phyloP scores from a whole-genome alignment of 345 rosid genomes.

The Populus deltoides region DNA sequence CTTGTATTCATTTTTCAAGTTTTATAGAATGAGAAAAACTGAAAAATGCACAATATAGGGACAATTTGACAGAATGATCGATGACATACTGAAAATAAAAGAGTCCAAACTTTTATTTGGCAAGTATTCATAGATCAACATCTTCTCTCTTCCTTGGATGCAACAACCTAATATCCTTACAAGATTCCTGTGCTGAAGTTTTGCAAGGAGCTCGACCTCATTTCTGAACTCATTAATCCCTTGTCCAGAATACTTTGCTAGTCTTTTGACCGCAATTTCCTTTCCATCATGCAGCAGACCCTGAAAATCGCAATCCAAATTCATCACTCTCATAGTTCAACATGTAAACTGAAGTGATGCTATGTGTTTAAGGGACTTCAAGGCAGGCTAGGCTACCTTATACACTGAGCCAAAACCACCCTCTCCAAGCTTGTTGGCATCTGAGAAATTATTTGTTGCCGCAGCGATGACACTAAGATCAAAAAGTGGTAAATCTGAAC shows the following conservation, averaged over 20 bases:
- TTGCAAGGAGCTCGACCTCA: conserved; percentile 22
- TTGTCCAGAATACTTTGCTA: conserved; percentile 49
- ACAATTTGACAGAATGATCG: too few species aligned
- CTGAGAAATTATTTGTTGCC: conserved; percentile 54
- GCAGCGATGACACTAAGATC: conserved; percentile 41
- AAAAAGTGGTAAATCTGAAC: conserved; percentile 47
- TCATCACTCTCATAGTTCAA: background rate
- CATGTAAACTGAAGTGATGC: too few species aligned
- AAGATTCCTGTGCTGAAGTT: conserved; percentile 28
- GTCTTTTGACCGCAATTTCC: conserved; percentile 53
- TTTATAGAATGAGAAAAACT: too few species aligned
- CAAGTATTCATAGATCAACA: conserved; percentile 11
- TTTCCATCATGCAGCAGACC: conserved; percentile 37
- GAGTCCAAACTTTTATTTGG: conserved; percentile 20
- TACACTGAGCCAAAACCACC: conserved; percentile 78
- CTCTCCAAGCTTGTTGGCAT: conserved; percentile 56
- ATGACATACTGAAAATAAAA: too few species aligned
- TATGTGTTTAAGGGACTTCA: too few species aligned
- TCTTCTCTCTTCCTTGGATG: background rate
- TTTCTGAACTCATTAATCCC: conserved; percentile 53
- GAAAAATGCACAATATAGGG: too few species aligned
- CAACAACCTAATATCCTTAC: conserved; percentile 23
- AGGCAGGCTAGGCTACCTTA: conserved; percentile 48
- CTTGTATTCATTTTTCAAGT: too few species aligned
- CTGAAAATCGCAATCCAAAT: conserved; percentile 16